A percentile compares a stretch with the other conserved stretches of the same genome.
Evolutionary conservation across 192 early-diverging fungal species (phyloP).

Genomic region (Dissophora ornata): DNA sequence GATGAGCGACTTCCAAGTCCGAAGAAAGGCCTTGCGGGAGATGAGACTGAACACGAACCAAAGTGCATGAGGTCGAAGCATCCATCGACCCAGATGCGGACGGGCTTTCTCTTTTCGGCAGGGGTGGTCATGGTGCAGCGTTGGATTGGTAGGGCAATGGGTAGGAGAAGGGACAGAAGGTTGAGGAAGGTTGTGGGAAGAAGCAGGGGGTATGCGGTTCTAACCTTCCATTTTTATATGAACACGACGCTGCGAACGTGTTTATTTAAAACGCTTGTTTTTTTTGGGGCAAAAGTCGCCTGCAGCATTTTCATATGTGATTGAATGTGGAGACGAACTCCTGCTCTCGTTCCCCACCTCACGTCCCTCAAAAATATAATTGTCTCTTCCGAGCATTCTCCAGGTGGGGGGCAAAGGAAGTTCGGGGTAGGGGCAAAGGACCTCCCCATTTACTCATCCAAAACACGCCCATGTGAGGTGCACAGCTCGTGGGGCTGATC

Average conservation of each 20-base stretch:
- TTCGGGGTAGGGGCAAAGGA: too few relatives aligned
- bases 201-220: not conserved
- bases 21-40: not conserved
- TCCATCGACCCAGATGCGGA: conserved; percentile 88
- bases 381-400: too few relatives aligned
- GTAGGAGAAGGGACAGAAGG: not conserved
- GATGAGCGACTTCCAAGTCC: not conserved
- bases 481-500: too few relatives aligned
- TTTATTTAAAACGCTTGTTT: not conserved
- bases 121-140: conserved; percentile 26
- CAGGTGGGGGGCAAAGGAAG: too few relatives aligned
- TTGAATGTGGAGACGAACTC: not conserved
- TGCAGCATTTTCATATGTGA: conserved; percentile 8
- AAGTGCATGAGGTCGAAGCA: conserved; percentile 99
- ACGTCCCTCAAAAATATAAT: too few relatives aligned
- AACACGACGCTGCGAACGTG: too few relatives aligned
- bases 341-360: too few relatives aligned
- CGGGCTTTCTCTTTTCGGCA: conserved; percentile 49
- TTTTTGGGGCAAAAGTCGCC: conserved; percentile 12
- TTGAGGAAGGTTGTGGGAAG: conserved; percentile 13
- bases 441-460: too few relatives aligned
- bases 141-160: not conserved
- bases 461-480: too few relatives aligned
- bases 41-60: conserved; percentile 53
- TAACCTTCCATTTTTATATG: not conserved